phyloP scores from a whole-genome alignment of 1,284 basidiomycete species.

The Fomitopsis pinicola region DNA sequence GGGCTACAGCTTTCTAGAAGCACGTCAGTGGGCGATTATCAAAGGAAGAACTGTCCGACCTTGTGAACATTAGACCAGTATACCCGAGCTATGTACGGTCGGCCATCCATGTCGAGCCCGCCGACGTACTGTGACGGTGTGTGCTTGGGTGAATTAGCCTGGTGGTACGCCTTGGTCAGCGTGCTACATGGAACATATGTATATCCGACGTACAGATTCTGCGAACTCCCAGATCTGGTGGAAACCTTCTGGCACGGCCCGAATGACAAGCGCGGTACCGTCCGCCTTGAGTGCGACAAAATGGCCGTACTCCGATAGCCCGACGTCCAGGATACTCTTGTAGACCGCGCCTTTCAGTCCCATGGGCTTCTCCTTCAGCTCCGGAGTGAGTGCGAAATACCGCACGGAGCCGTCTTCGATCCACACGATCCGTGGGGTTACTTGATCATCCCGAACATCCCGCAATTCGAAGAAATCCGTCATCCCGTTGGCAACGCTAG shows the following conservation, averaged over 20 bases:
- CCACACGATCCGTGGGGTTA: conserved; percentile 56
- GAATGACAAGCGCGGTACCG: conserved; percentile 53
- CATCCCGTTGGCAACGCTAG: conserved; percentile 46
- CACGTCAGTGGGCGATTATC: conserved; percentile 2
- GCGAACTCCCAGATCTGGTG: conserved; percentile 54
- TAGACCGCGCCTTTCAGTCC: conserved; percentile 40
- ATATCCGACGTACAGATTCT: conserved; percentile 41
- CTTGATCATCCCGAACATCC: conserved; percentile 17
- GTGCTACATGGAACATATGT: neutral
- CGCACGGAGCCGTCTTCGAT: conserved; percentile 56
- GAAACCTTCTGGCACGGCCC: conserved; percentile 41
- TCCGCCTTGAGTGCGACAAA: conserved; percentile 51
- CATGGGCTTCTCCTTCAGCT: conserved; percentile 46
- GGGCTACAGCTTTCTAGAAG: conserved; percentile 43
- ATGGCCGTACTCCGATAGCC: conserved; percentile 41
- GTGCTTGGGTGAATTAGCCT: conserved; percentile 37
- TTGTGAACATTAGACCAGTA: conserved; percentile 64
- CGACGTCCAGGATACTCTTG: conserved; percentile 51
- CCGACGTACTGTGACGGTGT: conserved; percentile 57
- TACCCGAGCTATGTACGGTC: conserved; percentile 63
- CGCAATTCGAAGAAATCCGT: conserved; percentile 39
- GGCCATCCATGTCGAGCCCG: conserved; percentile 51
- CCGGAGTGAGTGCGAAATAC: conserved; percentile 49
- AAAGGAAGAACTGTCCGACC: conserved; percentile 32
- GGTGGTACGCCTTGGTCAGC: conserved; percentile 2